Percentiles rank a stretch among this genome's conserved stretches.
Evolutionary conservation across 2,329 filamentous ascomycete genomes (phyloP).

Genomic region (Phyllosticta ampelicida): DNA sequence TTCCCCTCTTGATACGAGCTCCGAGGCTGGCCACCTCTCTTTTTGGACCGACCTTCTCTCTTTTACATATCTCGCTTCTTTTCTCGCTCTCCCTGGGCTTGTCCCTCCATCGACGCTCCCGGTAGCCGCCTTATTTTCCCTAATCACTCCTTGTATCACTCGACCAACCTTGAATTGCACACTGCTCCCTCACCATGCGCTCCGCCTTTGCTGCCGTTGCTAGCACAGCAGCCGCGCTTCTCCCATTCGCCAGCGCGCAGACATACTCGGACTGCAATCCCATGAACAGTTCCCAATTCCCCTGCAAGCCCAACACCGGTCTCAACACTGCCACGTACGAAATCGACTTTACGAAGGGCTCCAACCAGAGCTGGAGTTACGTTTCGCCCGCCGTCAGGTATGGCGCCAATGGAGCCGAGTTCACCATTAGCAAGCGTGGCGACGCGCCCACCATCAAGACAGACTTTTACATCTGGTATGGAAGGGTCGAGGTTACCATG

Average conservation of each 20-base stretch:
- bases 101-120: neutral
- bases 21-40: neutral
- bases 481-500: constrained; percentile 65
- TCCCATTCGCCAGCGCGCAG: constrained; percentile 26
- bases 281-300: constrained; percentile 25
- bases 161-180: neutral
- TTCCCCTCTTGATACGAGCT: neutral
- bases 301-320: constrained; percentile 35
- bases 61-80: neutral
- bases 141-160: neutral
- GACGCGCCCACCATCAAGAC: constrained; percentile 58
- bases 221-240: constrained; percentile 15
- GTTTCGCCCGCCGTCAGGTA: constrained; percentile 35
- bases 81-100: neutral
- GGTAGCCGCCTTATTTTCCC: neutral
- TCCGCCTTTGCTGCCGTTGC: constrained; percentile 1
- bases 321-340: constrained; percentile 27
- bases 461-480: constrained; percentile 79
- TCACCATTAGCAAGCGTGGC: constrained; percentile 37
- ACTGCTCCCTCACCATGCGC: constrained; percentile 4
- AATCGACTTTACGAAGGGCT: constrained; percentile 35
- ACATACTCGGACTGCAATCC: constrained; percentile 38
- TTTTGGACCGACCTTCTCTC: neutral
- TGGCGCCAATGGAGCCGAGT: constrained; percentile 35
- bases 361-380: constrained; percentile 28